These are phyloP conservation scores for Zygoascus biomembranicola DNA, from an alignment of 805 yeast genomes.

Conservation along the genomic window DNA sequence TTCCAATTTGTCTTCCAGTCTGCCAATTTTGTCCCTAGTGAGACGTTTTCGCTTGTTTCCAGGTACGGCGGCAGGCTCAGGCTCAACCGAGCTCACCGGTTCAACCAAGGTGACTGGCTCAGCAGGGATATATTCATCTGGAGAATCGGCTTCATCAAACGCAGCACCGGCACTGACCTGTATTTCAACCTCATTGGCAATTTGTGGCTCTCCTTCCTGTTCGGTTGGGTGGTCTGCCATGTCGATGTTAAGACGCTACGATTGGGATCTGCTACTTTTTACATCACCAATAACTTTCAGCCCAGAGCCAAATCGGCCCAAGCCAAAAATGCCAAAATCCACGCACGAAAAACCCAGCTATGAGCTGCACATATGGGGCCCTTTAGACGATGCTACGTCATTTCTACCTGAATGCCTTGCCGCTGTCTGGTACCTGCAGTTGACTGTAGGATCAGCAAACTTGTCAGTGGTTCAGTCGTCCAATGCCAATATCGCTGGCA, in stretches of 20 bases:
- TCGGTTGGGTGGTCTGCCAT: no score
- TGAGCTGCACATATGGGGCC: conserved; percentile 29
- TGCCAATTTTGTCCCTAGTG: conserved; percentile 47
- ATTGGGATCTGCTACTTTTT: neutral
- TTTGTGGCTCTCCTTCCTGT: no score
- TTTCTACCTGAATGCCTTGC: conserved; percentile 28
- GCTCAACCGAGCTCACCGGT: neutral
- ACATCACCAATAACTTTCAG: neutral
- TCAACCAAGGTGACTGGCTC: neutral
- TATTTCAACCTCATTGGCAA: no score
- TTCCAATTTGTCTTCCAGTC: conserved; percentile 46
- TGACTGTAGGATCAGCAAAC: conserved; percentile 1
- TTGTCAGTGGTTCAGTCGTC: conserved; percentile 17
- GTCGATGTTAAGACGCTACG: no score
- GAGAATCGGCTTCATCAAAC: neutral
- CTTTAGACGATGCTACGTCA: conserved; percentile 17
- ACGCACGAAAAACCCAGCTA: conserved; percentile 2
- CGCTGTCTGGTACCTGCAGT: conserved; percentile 20
- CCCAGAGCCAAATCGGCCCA: no score
- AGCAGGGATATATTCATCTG: neutral
- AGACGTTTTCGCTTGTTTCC: conserved; percentile 22
- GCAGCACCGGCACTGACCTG: neutral
- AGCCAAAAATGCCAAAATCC: neutral
- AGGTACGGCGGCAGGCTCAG: neutral
- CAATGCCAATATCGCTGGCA: conserved; percentile 17